These are phyloP conservation scores for Solanum phureja DNA, from an alignment of 257 asterid species.

Conservation along the genomic window DNA sequence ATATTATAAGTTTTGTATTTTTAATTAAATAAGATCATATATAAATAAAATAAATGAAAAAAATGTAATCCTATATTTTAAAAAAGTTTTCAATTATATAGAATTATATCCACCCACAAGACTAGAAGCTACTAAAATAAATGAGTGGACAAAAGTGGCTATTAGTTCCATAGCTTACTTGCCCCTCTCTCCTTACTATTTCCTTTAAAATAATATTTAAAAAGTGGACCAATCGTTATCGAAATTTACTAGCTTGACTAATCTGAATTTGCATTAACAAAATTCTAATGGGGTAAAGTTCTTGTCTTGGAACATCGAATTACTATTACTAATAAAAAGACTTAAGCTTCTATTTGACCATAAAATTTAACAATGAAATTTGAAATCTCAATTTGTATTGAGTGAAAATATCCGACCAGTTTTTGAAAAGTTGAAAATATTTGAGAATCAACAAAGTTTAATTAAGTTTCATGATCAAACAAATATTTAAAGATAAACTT, in stretches of 20 bases:
- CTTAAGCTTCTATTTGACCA: not conserved
- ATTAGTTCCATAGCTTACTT: not conserved
- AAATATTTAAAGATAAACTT: not conserved
- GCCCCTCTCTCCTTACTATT: not conserved
- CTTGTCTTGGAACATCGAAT: not conserved
- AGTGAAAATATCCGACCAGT: fast-evolving
- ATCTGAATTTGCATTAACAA: not conserved
- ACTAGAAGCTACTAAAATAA: not conserved
- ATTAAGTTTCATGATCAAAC: not conserved
- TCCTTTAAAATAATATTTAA: not conserved
- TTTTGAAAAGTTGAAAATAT: not conserved
- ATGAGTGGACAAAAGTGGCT: not conserved
- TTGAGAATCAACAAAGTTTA: not conserved
- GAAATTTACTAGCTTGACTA: not conserved
- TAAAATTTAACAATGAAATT: not conserved
- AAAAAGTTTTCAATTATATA: not conserved
- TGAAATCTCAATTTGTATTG: not conserved
- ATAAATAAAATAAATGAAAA: not conserved
- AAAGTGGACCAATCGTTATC: not conserved
- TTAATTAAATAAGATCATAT: not conserved
- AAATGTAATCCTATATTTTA: not conserved
- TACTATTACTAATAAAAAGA: not conserved
- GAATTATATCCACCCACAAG: not conserved
- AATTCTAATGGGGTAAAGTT: not conserved
- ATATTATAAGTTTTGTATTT: not conserved